Evolutionary conservation across 371 early-diverging fungal genomes (phyloP).

Genomic region (Actinomucor elegans): DNA sequence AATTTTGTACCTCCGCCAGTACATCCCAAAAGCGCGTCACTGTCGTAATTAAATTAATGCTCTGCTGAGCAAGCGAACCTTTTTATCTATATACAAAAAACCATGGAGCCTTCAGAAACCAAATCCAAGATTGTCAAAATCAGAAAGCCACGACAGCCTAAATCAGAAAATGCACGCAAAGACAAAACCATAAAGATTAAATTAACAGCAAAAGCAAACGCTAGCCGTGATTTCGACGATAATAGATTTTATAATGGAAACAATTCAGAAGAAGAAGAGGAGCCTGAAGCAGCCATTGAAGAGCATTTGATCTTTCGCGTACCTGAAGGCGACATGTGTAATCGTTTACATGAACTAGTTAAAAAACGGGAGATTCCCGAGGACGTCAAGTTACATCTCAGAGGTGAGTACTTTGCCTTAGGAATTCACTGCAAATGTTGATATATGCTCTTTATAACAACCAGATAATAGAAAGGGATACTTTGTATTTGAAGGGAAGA

Average conservation of each 20-base stretch:
- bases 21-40: conserved; percentile 12
- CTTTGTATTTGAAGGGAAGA: conserved; percentile 61
- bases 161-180: conserved; percentile 2
- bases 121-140: conserved; percentile 8
- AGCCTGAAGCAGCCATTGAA: conserved; percentile 65
- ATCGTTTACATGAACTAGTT: conserved; percentile 67
- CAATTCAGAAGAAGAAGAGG: conserved; percentile 53
- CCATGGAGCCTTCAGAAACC: conserved; percentile 6
- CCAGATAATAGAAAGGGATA: conserved; percentile 75
- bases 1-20: too few species aligned
- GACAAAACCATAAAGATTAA: conserved; percentile 38
- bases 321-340: conserved; percentile 62
- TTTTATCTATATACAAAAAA: too few species aligned
- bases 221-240: neutral
- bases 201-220: conserved; percentile 25
- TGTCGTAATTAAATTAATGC: too few species aligned
- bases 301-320: conserved; percentile 84
- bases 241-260: too few species aligned
- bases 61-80: neutral
- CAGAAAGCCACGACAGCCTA: conserved; percentile 18
- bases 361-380: conserved; percentile 69
- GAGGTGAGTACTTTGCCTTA: conserved; percentile 38
- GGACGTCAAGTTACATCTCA: conserved; percentile 61
- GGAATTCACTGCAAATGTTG: neutral
- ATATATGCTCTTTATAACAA: neutral